These are phyloP conservation scores for Tylopilus cervinicoccineus DNA, from an alignment of 768 basidiomycete species.

Conservation along the genomic window DNA sequence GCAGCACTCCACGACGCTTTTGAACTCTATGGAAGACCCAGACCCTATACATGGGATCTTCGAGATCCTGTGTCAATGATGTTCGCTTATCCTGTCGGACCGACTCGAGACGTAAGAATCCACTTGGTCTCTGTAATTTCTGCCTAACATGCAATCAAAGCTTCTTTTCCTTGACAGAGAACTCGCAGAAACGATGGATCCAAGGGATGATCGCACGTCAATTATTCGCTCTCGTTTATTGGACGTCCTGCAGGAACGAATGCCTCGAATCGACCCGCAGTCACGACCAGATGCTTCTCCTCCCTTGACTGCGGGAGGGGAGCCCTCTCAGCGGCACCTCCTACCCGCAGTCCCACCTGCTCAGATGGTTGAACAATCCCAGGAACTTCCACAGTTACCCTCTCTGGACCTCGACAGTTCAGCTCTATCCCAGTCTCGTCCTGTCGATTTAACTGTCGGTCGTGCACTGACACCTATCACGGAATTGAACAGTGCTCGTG, in stretches of 20 bases:
- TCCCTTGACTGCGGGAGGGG: slow-evolving; percentile 15
- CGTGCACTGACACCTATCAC: slow-evolving; percentile 63
- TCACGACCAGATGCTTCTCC: slow-evolving; percentile 7
- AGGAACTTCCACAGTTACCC: slow-evolving; percentile 49
- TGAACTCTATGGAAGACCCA: slow-evolving; percentile 84
- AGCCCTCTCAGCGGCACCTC: slow-evolving; percentile 27
- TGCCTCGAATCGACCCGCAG: slow-evolving; percentile 41
- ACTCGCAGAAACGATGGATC: slow-evolving; percentile 71
- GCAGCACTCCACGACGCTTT: slow-evolving; percentile 83
- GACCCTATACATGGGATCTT: slow-evolving; percentile 86
- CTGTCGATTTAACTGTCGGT: slow-evolving; percentile 17
- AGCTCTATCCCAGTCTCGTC: slow-evolving; percentile 13
- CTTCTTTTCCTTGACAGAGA: slow-evolving; percentile 87
- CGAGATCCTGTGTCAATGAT: slow-evolving; percentile 78
- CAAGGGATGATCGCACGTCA: slow-evolving; percentile 74
- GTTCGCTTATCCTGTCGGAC: slow-evolving; percentile 92
- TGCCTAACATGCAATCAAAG: slow-evolving; percentile 37
- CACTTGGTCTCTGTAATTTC: neutral
- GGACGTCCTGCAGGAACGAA: slow-evolving; percentile 58
- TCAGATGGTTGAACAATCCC: slow-evolving; percentile 7
- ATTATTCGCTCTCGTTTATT: slow-evolving; percentile 59
- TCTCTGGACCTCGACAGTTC: slow-evolving; percentile 47
- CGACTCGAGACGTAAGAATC: slow-evolving; percentile 69
- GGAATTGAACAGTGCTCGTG: slow-evolving; percentile 40
- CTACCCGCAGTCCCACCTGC: slow-evolving; percentile 17